Evolutionary conservation across 2,329 filamentous ascomycete genomes (phyloP), one percentile per base, ranked within the genome.

Genomic region (Ceratocystis destructans): DNA sequence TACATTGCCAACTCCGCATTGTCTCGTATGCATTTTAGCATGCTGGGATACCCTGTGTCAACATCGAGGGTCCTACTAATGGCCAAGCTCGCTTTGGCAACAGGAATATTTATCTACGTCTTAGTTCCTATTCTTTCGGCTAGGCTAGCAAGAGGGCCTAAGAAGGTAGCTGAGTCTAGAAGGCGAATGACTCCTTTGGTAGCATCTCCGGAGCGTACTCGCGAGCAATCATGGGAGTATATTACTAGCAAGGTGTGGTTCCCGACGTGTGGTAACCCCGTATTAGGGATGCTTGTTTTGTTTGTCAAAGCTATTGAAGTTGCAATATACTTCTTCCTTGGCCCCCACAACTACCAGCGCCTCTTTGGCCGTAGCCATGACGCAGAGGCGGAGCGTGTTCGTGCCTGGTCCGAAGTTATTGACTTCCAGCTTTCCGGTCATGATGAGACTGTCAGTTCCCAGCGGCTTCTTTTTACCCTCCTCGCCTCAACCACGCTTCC

Each of bases 171-270:
- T 17, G 55, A 37, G 28, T 20, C 28, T 8, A 59, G 25, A 31
- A 37, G 25, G 55, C 74, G 81, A 5, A 78, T 81, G 20, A 86
- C 84, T 5, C 88, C 88, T 1, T 90, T 89, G 1, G 79, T 90
- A 67, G 85, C 89, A 2, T 92, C 90, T 0, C 87, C 92, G 0
- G 90, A 95, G 66, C 85, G 94, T 70, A 88, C 96, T 59, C 87
- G 91, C 63, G 86, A 88, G 68, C 89, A 91, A 74, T 31, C 48
- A 22, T 96, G 93, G 92, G 85, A 95, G 67, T 96, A 92, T 2
- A 89, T 92, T 6, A 87, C 96, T 68, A 92, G 96, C 76, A 93
- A 88, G 3, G 89, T 96, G 28, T 95, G 91, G 83, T 89, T 96
- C 15, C 93, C 93, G 10, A 50, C 20, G 10, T 84, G 87, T 22